Evolutionary conservation across 1,284 basidiomycete species (phyloP).

Genomic region (Golubevia sp.): DNA sequence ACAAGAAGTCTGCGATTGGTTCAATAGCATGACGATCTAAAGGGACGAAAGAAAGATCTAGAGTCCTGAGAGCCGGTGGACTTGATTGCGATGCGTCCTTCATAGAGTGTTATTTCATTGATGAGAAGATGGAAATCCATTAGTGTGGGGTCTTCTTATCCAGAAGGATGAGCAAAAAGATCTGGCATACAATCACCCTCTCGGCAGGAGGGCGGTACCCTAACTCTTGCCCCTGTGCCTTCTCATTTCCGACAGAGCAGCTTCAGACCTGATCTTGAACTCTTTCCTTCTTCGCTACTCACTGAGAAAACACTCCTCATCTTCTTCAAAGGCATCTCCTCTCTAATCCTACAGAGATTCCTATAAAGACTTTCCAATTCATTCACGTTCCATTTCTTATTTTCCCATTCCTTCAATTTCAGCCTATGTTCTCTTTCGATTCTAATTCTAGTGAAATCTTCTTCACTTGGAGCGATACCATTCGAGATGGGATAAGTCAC

Average conservation of each 20-base stretch:
- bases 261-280: no score
- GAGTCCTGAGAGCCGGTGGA: constrained; percentile 21
- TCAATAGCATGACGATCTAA: constrained; percentile 39
- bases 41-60: constrained; percentile 44
- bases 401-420: constrained; percentile 20
- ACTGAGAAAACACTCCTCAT: constrained; percentile 44
- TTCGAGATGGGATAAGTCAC: constrained; percentile 55
- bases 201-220: background rate
- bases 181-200: constrained; percentile 44
- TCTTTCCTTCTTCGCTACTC: no score
- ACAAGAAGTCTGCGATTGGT: constrained; percentile 53
- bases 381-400: constrained; percentile 6
- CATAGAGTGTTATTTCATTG: constrained; percentile 62
- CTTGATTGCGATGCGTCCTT: background rate
- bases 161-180: constrained; percentile 5
- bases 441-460: constrained; percentile 43
- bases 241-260: no score
- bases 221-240: no score
- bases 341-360: constrained; percentile 55
- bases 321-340: constrained; percentile 52
- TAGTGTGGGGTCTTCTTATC: background rate
- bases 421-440: constrained; percentile 47
- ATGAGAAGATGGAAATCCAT: constrained; percentile 62
- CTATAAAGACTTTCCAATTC: constrained; percentile 54
- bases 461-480: constrained; percentile 41